Evolutionary conservation across 495 filamentous ascomycete genomes (phyloP).

Genomic region (Saxophila tyrrhenica): DNA sequence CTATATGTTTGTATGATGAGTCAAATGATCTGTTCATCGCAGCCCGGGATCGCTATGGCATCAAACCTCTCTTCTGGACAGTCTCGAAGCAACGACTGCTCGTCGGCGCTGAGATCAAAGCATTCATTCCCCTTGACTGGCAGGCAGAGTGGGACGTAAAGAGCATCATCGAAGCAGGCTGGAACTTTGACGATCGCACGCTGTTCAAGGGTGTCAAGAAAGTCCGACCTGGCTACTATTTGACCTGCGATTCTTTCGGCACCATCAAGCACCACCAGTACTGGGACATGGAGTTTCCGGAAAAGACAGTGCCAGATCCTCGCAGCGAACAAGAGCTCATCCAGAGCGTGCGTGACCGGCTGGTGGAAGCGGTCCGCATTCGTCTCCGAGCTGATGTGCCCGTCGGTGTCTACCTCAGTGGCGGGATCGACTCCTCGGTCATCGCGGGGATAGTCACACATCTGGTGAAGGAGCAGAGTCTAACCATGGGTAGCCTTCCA

Average conservation of each 20-base stretch:
- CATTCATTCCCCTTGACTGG: slow-evolving; percentile 12
- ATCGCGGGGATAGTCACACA: slow-evolving; percentile 41
- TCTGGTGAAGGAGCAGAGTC: slow-evolving; percentile 32
- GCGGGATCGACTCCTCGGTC: slow-evolving; percentile 48
- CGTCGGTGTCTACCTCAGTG: slow-evolving; percentile 41
- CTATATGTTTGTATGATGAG: slow-evolving; percentile 39
- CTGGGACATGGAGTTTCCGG: slow-evolving; percentile 39
- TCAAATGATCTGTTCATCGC: slow-evolving; percentile 31
- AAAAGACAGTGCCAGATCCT: slow-evolving; percentile 29
- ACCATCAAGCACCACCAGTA: slow-evolving; percentile 29
- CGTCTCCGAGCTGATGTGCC: slow-evolving; percentile 43
- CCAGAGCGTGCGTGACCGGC: slow-evolving; percentile 31
- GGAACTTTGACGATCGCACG: slow-evolving; percentile 32
- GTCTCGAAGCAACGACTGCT: slow-evolving; percentile 23
- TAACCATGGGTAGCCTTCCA: slow-evolving; percentile 26
- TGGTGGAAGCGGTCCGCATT: slow-evolving; percentile 37
- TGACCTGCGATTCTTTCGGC: slow-evolving; percentile 24
- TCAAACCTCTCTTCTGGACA: slow-evolving; percentile 44
- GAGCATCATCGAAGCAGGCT: slow-evolving; percentile 30
- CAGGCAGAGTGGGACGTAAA: slow-evolving; percentile 37
- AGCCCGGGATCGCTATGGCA: slow-evolving; percentile 41
- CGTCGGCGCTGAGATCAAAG: slow-evolving; percentile 16
- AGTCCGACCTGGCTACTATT: slow-evolving; percentile 29
- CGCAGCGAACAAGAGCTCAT: slow-evolving; percentile 33
- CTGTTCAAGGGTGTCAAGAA: slow-evolving; percentile 37